A percentile compares a stretch with the other conserved stretches of the same genome.
Evolutionary conservation across 2,329 filamentous ascomycete genomes (phyloP).

Genomic region (Emmonsiellopsis sp.): DNA sequence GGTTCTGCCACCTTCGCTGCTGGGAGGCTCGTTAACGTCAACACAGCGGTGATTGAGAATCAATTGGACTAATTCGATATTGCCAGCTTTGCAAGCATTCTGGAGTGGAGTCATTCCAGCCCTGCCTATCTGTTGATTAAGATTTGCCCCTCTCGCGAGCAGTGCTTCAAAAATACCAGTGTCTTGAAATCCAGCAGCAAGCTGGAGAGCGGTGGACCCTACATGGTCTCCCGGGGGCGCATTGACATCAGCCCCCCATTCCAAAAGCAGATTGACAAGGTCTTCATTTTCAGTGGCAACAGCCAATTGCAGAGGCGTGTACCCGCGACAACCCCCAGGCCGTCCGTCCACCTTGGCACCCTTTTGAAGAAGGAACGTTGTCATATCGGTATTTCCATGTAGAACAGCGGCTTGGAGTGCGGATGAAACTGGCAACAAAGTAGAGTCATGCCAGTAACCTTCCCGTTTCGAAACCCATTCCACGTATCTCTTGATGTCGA

Average conservation of each 20-base stretch:
- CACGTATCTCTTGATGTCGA: background rate
- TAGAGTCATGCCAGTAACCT: background rate
- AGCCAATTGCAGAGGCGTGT: slow-evolving; percentile 11
- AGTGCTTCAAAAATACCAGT: slow-evolving; percentile 6
- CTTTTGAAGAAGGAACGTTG: slow-evolving; percentile 11
- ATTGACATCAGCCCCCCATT: slow-evolving; percentile 28
- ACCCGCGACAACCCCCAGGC: slow-evolving; percentile 1
- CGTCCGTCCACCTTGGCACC: slow-evolving; percentile 10
- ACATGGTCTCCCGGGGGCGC: slow-evolving; percentile 8
- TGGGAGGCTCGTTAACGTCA: slow-evolving; percentile 12
- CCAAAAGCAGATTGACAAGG: slow-evolving; percentile 18
- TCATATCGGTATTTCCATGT: slow-evolving; percentile 9
- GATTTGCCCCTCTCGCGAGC: slow-evolving; percentile 8
- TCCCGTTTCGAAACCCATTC: background rate
- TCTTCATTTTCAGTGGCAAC: slow-evolving; percentile 5
- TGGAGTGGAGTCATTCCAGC: slow-evolving; percentile 15
- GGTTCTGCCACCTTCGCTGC: slow-evolving; percentile 1
- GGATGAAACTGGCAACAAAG: slow-evolving; percentile 5
- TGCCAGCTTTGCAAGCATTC: background rate
- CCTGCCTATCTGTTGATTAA: background rate
- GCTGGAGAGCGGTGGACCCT: background rate
- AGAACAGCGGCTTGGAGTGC: slow-evolving; percentile 15
- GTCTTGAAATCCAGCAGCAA: background rate
- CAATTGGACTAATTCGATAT: slow-evolving; percentile 9
- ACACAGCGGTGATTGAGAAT: slow-evolving; percentile 11